These are phyloP conservation scores for Chlorociboria aeruginascens DNA, from an alignment of 495 filamentous ascomycete genomes.

Conservation along the genomic window DNA sequence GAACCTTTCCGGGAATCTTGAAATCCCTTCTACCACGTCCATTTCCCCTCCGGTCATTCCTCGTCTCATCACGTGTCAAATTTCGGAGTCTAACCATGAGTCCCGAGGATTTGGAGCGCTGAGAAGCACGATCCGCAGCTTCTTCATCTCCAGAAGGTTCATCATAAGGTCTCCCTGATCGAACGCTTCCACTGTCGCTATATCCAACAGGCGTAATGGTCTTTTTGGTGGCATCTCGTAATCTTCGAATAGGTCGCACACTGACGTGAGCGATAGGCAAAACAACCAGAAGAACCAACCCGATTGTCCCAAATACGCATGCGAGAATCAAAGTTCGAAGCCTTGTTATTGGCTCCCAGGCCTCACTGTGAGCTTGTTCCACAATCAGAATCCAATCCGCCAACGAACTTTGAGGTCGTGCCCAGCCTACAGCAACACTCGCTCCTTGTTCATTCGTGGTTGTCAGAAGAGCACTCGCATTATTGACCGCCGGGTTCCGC, in stretches of 20 bases:
- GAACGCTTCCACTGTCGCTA: conserved; percentile 30
- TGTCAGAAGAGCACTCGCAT: conserved; percentile 50
- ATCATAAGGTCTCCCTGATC: conserved; percentile 28
- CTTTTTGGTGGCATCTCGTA: conserved; percentile 67
- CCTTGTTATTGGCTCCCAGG: conserved; percentile 58
- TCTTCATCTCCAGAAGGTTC: conserved; percentile 20
- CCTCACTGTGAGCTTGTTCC: conserved; percentile 62
- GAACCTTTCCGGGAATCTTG: conserved; percentile 74
- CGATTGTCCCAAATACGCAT: conserved; percentile 75
- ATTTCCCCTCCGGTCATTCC: conserved; percentile 18
- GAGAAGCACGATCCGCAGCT: conserved; percentile 8
- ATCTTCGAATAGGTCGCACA: conserved; percentile 64
- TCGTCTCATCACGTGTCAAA: conserved; percentile 19
- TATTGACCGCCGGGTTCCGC: conserved; percentile 35
- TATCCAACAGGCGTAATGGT: conserved; percentile 55
- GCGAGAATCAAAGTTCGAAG: conserved; percentile 67
- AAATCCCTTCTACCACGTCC: conserved; percentile 41
- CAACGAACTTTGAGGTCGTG: conserved; percentile 47
- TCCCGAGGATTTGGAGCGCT: conserved; percentile 26
- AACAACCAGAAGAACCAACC: conserved; percentile 51
- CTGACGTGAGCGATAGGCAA: conserved; percentile 69
- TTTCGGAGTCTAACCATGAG: conserved; percentile 24
- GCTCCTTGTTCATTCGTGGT: conserved; percentile 56
- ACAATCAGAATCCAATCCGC: conserved; percentile 74
- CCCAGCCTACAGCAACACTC: conserved; percentile 58